phyloP scores from a whole-genome alignment of 2,329 filamentous ascomycete species.

The Epichloe hybrida region DNA sequence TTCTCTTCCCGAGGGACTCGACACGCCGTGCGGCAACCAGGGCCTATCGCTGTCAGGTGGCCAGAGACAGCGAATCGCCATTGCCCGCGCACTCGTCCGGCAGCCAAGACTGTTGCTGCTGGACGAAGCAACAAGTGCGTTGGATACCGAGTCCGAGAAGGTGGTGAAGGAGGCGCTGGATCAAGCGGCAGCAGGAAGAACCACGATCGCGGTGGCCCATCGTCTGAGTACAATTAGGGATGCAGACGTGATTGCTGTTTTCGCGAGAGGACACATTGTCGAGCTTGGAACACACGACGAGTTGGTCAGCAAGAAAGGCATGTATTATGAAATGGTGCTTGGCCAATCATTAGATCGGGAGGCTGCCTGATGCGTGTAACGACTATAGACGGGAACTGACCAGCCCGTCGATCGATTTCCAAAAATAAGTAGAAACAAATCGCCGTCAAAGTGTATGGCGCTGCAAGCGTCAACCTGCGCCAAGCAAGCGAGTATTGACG shows the following conservation, averaged over 20 bases:
- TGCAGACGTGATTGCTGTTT: slow-evolving; percentile 50
- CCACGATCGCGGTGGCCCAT: slow-evolving; percentile 55
- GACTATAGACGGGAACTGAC: too few species aligned
- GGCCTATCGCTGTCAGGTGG: slow-evolving; percentile 60
- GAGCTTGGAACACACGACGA: slow-evolving; percentile 50
- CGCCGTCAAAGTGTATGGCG: too few species aligned
- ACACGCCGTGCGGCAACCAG: slow-evolving; percentile 50
- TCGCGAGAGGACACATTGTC: slow-evolving; percentile 31
- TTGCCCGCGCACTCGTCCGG: slow-evolving; percentile 57
- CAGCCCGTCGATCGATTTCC: too few species aligned
- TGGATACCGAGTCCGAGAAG: slow-evolving; percentile 54
- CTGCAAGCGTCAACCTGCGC: too few species aligned
- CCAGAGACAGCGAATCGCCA: slow-evolving; percentile 59
- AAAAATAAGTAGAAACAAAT: too few species aligned
- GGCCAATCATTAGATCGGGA: slow-evolving; percentile 27
- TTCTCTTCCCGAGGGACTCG: slow-evolving; percentile 44
- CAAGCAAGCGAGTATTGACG: too few species aligned
- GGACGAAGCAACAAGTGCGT: slow-evolving; percentile 54
- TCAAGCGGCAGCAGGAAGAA: slow-evolving; percentile 23
- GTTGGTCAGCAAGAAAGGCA: slow-evolving; percentile 32
- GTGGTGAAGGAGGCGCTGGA: slow-evolving; percentile 52
- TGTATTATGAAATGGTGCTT: slow-evolving; percentile 41
- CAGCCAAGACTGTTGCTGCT: slow-evolving; percentile 53
- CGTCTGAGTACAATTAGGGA: slow-evolving; percentile 41
- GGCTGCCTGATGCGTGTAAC: slow-evolving; percentile 3